These are phyloP conservation scores for Ceratobasidium sp. DNA, from an alignment of 1,284 basidiomycete genomes.

Conservation along the genomic window DNA sequence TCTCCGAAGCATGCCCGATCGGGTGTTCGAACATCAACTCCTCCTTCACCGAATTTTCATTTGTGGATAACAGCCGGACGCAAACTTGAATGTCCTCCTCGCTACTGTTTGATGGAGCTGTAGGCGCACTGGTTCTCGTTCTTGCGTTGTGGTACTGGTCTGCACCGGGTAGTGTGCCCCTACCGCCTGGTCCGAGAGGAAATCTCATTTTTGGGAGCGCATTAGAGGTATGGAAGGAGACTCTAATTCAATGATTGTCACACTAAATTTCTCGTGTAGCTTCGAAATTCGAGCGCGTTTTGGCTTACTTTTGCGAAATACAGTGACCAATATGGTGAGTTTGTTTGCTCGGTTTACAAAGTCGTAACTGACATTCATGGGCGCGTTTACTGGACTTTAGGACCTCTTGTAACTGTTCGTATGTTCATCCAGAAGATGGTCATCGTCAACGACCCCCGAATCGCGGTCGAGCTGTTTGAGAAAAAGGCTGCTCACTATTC, in stretches of 20 bases:
- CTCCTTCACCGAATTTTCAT: neutral
- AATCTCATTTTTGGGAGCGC: constrained; percentile 29
- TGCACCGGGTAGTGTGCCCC: constrained; percentile 4
- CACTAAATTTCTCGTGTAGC: neutral
- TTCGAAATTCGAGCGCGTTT: constrained; percentile 17
- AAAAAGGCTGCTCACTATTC: constrained; percentile 32
- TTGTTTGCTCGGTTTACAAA: too few species aligned
- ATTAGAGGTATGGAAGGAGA: neutral
- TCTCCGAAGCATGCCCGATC: too few species aligned
- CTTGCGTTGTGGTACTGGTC: constrained; percentile 23
- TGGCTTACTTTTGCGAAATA: constrained; percentile 29
- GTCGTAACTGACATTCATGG: neutral
- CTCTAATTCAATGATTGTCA: neutral
- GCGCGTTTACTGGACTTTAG: neutral
- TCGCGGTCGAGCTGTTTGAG: constrained; percentile 26
- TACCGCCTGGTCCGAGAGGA: constrained; percentile 26
- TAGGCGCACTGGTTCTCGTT: neutral
- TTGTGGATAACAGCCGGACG: too few species aligned
- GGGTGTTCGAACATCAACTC: neutral
- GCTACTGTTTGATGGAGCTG: neutral
- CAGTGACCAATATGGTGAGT: constrained; percentile 16
- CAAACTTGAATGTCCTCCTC: neutral
- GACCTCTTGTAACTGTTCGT: constrained; percentile 9
- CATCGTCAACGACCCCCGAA: constrained; percentile 18
- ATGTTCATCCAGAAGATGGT: constrained; percentile 27